Base-by-base conservation (phyloP, 371 early-diverging fungal genomes). In the Mortierella sp. region DNA sequence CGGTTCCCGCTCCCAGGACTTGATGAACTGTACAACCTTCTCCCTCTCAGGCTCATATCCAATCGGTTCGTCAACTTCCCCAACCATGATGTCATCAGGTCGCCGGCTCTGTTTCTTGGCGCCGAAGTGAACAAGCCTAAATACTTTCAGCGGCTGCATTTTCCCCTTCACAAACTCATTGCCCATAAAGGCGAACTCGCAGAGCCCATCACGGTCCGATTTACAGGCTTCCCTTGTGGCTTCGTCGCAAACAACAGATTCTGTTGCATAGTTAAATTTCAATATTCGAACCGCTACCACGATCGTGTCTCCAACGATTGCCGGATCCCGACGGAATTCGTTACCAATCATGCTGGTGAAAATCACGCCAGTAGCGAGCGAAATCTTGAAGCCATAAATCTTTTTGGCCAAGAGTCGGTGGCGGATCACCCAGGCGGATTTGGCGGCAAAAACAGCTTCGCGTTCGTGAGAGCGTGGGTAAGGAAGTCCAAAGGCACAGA, bases 141-240 rank as follows among this genome's bases (percentile, higher is more conserved):
- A 88, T n/a, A 88, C 80, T 23, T 68, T 70, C 1, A 88, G 59
- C 4, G 88, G 87, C 19, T 84, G 82, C 0, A 80, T 37, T 55
- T 88, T 88, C 6, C 88, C 88, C 34, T 88, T 88, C 24, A 88
- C 88, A 64, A 76, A 84, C 26, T 86, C 86, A n/a, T 84, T 85
- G 0, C 87, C 88, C 50, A 79, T 79, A 37, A 86, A 84, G 24
- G 83, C 87, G 70, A 86, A 86, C 12, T 84, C 87, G 54, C 88
- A 88, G 0, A 82, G 61, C 3, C 79, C 78, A 14, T 85, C 85
- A 27, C 56, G 50, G 78, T 84, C 62, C 62, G 82, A 47, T 72
- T 82, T 70, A 14, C 78, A 76, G 9, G 78, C 70, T 14, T 26
- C 27, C 60, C 70, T 84, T 2, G 88, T 88, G 9, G 82, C 82